Percentiles rank a stretch among this genome's conserved stretches.
These are phyloP conservation scores for Boletus vinaceobasis DNA, from an alignment of 768 basidiomycete genomes.

Conservation along the genomic window DNA sequence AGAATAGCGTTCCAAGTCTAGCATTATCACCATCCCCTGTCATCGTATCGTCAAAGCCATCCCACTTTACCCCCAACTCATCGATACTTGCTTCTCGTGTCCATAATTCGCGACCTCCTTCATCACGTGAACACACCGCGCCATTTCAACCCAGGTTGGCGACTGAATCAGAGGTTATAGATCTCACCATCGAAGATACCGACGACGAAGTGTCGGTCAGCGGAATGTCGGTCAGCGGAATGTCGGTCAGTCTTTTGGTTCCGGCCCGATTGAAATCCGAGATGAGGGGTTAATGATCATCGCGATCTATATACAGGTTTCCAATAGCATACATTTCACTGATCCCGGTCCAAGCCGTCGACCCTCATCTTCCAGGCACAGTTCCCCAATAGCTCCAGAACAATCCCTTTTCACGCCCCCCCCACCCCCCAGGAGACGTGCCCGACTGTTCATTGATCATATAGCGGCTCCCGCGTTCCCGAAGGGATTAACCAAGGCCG, in stretches of 20 bases:
- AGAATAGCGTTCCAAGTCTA: slow-evolving; percentile 5
- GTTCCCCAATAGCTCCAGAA: slow-evolving; percentile 9
- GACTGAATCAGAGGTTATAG: slow-evolving; percentile 13
- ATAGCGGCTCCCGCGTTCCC: slow-evolving; percentile 23
- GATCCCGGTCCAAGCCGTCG: slow-evolving; percentile 8
- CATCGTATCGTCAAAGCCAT: neutral
- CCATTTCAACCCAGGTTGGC: neutral
- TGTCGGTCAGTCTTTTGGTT: slow-evolving; percentile 19
- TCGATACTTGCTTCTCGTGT: slow-evolving; percentile 5
- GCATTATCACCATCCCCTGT: neutral
- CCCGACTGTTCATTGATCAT: slow-evolving; percentile 12
- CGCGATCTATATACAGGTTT: neutral
- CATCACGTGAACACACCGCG: neutral
- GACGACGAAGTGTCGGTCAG: slow-evolving; percentile 14
- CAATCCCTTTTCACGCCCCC: slow-evolving; percentile 32
- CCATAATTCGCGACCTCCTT: neutral
- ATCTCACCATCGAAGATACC: slow-evolving; percentile 24
- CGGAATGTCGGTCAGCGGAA: slow-evolving; percentile 16
- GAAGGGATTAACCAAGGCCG: slow-evolving; percentile 17
- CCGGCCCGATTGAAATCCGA: slow-evolving; percentile 1
- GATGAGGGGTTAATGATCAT: slow-evolving; percentile 4
- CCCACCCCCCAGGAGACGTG: slow-evolving; percentile 10
- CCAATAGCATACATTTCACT: neutral
- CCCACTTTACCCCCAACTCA: slow-evolving; percentile 2
- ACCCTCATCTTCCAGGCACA: neutral